Evolutionary conservation across 2,329 filamentous ascomycete species (phyloP).

Genomic region (Sporothrix schenckii): DNA sequence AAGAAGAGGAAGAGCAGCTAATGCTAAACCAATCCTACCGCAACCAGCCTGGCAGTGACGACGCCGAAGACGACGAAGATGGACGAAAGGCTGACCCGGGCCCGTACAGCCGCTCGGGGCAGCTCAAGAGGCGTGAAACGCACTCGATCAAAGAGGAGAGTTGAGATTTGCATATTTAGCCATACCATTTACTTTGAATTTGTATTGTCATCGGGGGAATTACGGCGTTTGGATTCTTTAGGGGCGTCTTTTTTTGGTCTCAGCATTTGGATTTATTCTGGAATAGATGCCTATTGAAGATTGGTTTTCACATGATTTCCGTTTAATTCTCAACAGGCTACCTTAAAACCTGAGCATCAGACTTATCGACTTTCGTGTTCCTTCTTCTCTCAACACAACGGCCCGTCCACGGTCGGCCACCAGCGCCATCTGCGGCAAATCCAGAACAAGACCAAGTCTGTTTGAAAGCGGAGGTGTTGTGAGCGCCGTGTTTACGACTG

Average conservation of each 20-base stretch:
- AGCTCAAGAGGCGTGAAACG: constrained; percentile 19
- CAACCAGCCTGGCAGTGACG: neutral
- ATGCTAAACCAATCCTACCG: neutral
- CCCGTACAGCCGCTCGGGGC: constrained; percentile 24
- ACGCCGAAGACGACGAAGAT: neutral
- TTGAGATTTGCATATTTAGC: neutral
- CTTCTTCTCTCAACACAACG: neutral
- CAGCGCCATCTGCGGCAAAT: neutral
- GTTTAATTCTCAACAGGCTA: neutral
- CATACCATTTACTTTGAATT: neutral
- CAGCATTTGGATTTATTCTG: neutral
- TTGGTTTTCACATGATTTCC: neutral
- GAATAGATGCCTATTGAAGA: neutral
- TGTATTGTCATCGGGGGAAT: neutral
- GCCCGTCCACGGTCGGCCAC: neutral
- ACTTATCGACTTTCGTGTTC: neutral
- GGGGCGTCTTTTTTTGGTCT: neutral
- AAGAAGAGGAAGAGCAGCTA: neutral
- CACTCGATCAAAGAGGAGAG: constrained; percentile 32
- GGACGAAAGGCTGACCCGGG: neutral
- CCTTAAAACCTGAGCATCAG: neutral
- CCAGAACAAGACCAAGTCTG: neutral
- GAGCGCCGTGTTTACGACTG: neutral
- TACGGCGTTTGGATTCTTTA: neutral
- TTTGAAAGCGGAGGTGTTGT: neutral